Conservation (phyloP, 176 grass and related monocot species). For the Microstegium vimineum region DNA sequence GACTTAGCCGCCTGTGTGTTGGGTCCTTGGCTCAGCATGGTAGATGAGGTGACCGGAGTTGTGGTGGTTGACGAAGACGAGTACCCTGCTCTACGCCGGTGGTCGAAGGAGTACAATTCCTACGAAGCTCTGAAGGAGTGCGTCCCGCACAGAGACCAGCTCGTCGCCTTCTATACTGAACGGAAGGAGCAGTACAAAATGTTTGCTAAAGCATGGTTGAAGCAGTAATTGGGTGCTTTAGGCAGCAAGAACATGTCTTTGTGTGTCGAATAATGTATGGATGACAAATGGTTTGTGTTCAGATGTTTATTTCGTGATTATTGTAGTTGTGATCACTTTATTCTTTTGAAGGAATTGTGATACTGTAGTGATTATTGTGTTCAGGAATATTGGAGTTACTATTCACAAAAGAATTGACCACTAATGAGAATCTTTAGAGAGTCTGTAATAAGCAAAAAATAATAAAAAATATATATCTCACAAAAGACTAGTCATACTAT, state of each 20-base stretch:
- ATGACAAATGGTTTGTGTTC: neutral
- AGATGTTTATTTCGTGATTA: neutral
- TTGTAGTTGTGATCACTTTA: no score
- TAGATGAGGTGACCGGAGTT: neutral
- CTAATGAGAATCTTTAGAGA: no score
- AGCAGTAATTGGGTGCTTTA: neutral
- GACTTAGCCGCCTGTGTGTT: neutral
- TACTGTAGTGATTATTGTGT: no score
- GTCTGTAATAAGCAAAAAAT: no score
- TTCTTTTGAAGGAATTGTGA: neutral
- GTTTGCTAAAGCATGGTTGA: neutral
- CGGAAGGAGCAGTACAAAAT: neutral
- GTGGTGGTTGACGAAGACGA: neutral
- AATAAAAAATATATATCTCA: no score
- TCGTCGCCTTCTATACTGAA: neutral
- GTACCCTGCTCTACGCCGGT: neutral
- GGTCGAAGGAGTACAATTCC: neutral
- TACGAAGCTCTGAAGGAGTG: neutral
- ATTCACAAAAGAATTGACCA: no score
- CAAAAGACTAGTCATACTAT: no score
- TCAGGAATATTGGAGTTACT: no score
- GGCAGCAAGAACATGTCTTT: neutral
- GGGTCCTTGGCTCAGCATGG: neutral
- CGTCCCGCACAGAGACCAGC: neutral
- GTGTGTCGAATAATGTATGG: neutral